phyloP scores from a whole-genome alignment of 306 rosid species.

The Oxytropis ochrocephala region DNA sequence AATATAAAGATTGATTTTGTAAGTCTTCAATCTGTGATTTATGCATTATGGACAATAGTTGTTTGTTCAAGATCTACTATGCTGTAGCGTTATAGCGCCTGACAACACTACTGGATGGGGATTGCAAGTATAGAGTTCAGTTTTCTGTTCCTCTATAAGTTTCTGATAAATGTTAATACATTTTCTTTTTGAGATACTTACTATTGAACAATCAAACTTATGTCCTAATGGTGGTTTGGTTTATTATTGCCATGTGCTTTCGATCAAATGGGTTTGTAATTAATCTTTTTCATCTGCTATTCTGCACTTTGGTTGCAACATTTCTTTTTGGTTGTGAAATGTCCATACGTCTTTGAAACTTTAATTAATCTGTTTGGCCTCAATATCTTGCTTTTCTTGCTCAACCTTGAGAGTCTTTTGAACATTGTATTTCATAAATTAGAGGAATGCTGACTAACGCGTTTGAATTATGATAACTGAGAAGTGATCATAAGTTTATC shows the following conservation, averaged over 20 bases:
- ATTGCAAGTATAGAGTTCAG: neutral
- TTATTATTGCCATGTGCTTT: slow-evolving; percentile 1
- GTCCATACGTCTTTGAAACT: neutral
- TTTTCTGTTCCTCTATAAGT: neutral
- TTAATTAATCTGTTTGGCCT: neutral
- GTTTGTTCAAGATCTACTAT: too few species aligned
- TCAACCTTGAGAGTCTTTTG: slow-evolving; percentile 3
- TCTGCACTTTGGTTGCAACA: neutral
- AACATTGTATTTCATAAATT: slow-evolving; percentile 8
- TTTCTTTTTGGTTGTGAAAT: neutral
- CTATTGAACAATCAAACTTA: neutral
- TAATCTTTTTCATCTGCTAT: neutral
- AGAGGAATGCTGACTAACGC: neutral
- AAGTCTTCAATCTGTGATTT: neutral
- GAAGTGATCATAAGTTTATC: slow-evolving; percentile 10
- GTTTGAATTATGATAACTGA: slow-evolving; percentile 17
- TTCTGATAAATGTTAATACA: neutral
- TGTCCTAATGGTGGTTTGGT: neutral
- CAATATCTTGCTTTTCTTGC: neutral
- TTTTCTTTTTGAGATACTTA: neutral
- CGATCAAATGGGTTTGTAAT: neutral
- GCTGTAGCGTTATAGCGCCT: too few species aligned
- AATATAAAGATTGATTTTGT: neutral
- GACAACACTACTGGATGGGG: neutral
- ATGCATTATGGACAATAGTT: neutral